These are phyloP conservation scores for Zizania palustris DNA, from an alignment of 202 grass and related monocot genomes.

Conservation along the genomic window DNA sequence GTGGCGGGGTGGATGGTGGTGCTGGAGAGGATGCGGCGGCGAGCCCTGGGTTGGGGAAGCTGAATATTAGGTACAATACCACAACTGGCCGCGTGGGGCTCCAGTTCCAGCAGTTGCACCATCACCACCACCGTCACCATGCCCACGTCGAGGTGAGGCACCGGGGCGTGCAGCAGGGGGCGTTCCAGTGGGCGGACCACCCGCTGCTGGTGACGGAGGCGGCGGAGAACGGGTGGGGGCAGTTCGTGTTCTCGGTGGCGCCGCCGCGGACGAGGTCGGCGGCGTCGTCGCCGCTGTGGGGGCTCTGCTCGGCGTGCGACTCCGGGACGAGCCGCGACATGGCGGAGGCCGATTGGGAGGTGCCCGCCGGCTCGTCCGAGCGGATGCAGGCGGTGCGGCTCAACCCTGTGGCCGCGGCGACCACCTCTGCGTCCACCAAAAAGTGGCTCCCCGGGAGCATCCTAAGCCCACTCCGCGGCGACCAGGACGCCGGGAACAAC, in stretches of 20 bases:
- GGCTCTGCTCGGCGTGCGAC: constrained; percentile 53
- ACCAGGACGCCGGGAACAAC: neutral
- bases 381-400: constrained; percentile 79
- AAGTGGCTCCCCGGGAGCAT: constrained; percentile 45
- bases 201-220: constrained; percentile 70
- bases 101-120: constrained; percentile 67
- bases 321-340: constrained; percentile 43
- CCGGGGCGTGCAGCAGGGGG: constrained; percentile 30
- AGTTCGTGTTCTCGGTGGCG: constrained; percentile 66
- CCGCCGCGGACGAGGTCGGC: constrained; percentile 37
- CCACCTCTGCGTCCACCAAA: constrained; percentile 11
- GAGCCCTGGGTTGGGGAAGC: constrained; percentile 47
- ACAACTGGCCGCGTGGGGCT: constrained; percentile 54
- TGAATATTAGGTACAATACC: constrained; percentile 45
- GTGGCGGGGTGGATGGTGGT: neutral
- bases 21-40: neutral
- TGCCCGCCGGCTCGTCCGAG: constrained; percentile 64
- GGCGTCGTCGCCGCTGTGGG: constrained; percentile 46
- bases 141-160: constrained; percentile 15
- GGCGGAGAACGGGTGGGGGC: constrained; percentile 88
- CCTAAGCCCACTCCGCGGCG: constrained; percentile 46
- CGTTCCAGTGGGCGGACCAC: constrained; percentile 82
- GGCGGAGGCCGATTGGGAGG: constrained; percentile 65
- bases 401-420: constrained; percentile 41
- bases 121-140: constrained; percentile 40